Percentiles rank a stretch among this genome's conserved stretches.
phyloP scores from a whole-genome alignment of 176 grass and related monocot species.

The Pharus latifolius region DNA sequence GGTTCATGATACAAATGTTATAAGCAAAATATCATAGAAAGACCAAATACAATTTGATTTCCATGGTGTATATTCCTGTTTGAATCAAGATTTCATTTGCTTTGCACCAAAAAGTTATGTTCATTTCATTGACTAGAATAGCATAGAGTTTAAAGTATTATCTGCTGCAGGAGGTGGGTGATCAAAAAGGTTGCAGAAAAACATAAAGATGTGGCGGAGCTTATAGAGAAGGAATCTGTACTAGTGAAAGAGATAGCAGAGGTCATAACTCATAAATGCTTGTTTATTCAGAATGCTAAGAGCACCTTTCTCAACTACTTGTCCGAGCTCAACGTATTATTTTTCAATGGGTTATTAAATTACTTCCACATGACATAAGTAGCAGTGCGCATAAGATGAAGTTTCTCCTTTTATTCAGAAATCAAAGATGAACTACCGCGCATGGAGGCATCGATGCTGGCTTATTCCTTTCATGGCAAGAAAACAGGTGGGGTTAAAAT shows the following conservation, averaged over 20 bases:
- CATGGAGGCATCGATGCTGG: slow-evolving; percentile 85
- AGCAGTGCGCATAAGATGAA: neutral
- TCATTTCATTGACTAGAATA: no score
- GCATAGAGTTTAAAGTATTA: neutral
- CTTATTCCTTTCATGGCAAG: slow-evolving; percentile 76
- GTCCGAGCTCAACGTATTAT: neutral
- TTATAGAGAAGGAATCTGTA: slow-evolving; percentile 56
- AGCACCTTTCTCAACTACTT: neutral
- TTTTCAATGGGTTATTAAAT: neutral
- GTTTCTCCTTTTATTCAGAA: slow-evolving; percentile 51
- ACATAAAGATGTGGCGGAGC: slow-evolving; percentile 28
- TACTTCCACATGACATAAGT: neutral
- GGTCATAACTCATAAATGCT: slow-evolving; percentile 31
- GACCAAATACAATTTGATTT: no score
- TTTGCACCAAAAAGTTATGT: no score
- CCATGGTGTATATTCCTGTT: no score
- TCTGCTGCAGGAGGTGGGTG: slow-evolving; percentile 72
- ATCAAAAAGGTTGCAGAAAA: slow-evolving; percentile 57
- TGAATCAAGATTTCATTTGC: no score
- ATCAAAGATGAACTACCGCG: slow-evolving; percentile 98
- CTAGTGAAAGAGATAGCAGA: slow-evolving; percentile 75
- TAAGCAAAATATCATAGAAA: no score
- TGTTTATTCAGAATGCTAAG: neutral
- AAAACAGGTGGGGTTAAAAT: slow-evolving; percentile 32
- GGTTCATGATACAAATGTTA: no score